These are phyloP conservation scores for Cicer chorassanicum DNA, from an alignment of 306 rosid genomes.

Conservation along the genomic window DNA sequence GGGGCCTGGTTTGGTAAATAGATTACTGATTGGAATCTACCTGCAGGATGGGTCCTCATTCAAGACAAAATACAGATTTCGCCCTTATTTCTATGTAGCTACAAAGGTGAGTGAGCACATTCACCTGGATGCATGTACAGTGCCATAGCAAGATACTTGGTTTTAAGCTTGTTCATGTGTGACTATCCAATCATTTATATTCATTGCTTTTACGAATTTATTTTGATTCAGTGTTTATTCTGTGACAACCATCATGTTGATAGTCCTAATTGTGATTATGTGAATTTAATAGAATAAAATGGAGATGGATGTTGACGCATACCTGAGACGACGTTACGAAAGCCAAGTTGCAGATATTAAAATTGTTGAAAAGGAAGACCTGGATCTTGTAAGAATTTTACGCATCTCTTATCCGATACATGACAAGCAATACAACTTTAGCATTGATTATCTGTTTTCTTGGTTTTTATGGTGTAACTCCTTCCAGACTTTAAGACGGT, in stretches of 20 bases:
- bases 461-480: constrained; percentile 32
- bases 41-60: constrained; percentile 90
- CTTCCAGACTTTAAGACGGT: constrained; percentile 36
- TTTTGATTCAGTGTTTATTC: constrained; percentile 16
- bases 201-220: constrained; percentile 31
- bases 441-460: constrained; percentile 20
- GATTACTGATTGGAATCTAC: constrained; percentile 48
- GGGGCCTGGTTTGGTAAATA: constrained; percentile 18
- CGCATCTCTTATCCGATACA: constrained; percentile 30
- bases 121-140: background rate
- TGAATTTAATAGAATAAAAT: constrained; percentile 64
- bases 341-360: constrained; percentile 82
- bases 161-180: constrained; percentile 10
- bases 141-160: background rate
- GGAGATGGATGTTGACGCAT: constrained; percentile 88
- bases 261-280: constrained; percentile 36
- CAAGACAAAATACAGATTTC: constrained; percentile 84
- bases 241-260: background rate
- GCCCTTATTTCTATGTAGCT: constrained; percentile 86
- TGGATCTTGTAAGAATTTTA: constrained; percentile 83
- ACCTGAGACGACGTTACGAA: constrained; percentile 83
- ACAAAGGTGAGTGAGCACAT: constrained; percentile 64
- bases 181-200: constrained; percentile 16
- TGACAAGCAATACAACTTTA: constrained; percentile 21
- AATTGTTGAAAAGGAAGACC: constrained; percentile 84